Evolutionary conservation across 1,139 yeast genomes (phyloP), one percentile per base, ranked within the genome.

Genomic region (Yamadazyma dushanensis): DNA sequence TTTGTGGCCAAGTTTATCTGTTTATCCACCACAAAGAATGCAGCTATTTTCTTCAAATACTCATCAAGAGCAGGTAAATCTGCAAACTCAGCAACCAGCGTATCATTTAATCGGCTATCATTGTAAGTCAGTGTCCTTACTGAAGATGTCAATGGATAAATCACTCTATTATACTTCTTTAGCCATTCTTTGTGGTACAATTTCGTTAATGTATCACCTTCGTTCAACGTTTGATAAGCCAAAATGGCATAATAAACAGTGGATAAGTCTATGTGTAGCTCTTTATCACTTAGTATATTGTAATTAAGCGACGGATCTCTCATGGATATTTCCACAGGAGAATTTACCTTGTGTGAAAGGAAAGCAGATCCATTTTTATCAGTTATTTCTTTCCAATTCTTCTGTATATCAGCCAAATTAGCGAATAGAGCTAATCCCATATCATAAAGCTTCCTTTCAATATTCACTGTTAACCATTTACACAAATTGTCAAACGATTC

Each of bases 171-270:
- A 43, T 86, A 80, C 53, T 88, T 84, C 39, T 81, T 76, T 43
- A 77, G 70, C 64, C 92, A 71, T 56, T 88, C 96, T 44, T 80
- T 83, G 39, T 79, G 77, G 50, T 83, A 83, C 41, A 80, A 78
- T 18, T 70, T 66, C 31, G 78, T 70, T 36, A 92, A 71, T 35
- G 73, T 72, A 6, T 76, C 80, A 7, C 73, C 63, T 53, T 83
- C 83, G 31, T 83, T 80, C 35, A 90, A 69, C 5, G 90, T 82
- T 37, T 80, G 78, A 54, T 84, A 90, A 1, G 92, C 95, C 51
- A 90, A 68, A 16, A 87, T 77, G 5, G 95, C 83, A 59, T 92
- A 97, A 56, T 79, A 86, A 16, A 92, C 66, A 9, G 89, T 83
- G 11, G 80, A 73, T 36, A 89, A 60, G 39, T 82, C 80, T 21